phyloP scores from a whole-genome alignment of 495 filamentous ascomycete species.

The Aspergillus asperescens region DNA sequence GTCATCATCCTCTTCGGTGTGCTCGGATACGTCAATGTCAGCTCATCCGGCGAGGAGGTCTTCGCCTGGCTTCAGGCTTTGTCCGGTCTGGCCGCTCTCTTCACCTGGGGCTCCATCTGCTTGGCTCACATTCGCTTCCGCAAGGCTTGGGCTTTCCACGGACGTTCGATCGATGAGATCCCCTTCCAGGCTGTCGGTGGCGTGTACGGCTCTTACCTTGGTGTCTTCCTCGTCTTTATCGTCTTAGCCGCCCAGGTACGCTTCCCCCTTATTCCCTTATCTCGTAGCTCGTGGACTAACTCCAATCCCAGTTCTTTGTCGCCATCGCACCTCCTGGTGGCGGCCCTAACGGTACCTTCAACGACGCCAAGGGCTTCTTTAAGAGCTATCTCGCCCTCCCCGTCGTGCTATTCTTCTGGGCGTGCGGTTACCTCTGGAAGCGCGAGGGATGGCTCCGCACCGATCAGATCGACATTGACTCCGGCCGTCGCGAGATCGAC shows the following conservation, averaged over 20 bases:
- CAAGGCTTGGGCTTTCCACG: conserved; percentile 49
- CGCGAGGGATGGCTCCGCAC: conserved; percentile 49
- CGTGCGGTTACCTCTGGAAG: conserved; percentile 56
- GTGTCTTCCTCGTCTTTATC: conserved; percentile 54
- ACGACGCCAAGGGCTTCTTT: conserved; percentile 55
- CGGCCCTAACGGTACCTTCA: conserved; percentile 16
- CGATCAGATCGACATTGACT: conserved; percentile 58
- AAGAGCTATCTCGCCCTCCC: conserved; percentile 58
- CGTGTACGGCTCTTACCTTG: conserved; percentile 61
- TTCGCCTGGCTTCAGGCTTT: conserved; percentile 65
- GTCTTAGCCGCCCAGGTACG: conserved; percentile 53
- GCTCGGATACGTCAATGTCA: conserved; percentile 46
- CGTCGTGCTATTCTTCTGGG: conserved; percentile 43
- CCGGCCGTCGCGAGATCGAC: conserved; percentile 53
- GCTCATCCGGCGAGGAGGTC: conserved; percentile 30
- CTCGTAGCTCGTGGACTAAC: neutral
- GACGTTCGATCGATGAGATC: conserved; percentile 62
- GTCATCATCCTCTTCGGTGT: conserved; percentile 45
- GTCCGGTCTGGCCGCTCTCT: conserved; percentile 60
- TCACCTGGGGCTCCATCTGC: conserved; percentile 68
- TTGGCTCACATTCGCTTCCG: conserved; percentile 73
- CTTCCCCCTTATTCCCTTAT: neutral
- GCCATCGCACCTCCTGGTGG: conserved; percentile 31
- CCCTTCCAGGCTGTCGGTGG: conserved; percentile 63
- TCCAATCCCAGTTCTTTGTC: conserved; percentile 39